phyloP scores from a whole-genome alignment of 164 flowering plant genomes.

The Tetracentron sinense region DNA sequence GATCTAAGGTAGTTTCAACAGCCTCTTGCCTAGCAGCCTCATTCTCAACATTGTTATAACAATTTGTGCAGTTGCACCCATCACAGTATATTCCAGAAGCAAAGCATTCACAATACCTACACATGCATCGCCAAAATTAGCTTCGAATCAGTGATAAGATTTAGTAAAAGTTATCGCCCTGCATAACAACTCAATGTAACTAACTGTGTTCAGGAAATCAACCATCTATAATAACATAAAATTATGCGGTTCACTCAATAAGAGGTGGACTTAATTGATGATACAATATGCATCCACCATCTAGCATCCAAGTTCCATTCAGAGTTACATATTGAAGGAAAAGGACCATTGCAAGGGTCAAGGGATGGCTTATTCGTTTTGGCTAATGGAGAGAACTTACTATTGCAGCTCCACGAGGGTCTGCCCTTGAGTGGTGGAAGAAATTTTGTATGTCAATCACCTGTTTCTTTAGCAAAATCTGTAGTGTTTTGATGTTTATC shows the following conservation, averaged over 20 bases:
- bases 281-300: neutral
- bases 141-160: constrained; percentile 1
- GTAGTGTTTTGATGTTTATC: neutral
- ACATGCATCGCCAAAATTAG: constrained; percentile 5
- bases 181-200: neutral
- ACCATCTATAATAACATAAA: neutral
- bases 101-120: constrained; percentile 98
- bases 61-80: constrained; percentile 89
- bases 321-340: no score
- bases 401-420: neutral
- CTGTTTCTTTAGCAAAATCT: no score
- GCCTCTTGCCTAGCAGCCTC: constrained; percentile 86
- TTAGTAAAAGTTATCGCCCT: neutral
- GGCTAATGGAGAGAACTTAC: neutral
- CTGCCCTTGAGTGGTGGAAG: neutral
- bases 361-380: neutral
- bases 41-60: constrained; percentile 82
- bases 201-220: neutral
- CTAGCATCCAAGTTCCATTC: neutral
- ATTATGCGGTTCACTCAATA: neutral
- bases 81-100: constrained; percentile 94
- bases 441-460: no score
- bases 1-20: constrained; percentile 82
- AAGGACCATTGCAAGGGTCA: neutral
- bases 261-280: no score